phyloP scores from a whole-genome alignment of 345 rosid genomes.

The Pelargonium nanum region DNA sequence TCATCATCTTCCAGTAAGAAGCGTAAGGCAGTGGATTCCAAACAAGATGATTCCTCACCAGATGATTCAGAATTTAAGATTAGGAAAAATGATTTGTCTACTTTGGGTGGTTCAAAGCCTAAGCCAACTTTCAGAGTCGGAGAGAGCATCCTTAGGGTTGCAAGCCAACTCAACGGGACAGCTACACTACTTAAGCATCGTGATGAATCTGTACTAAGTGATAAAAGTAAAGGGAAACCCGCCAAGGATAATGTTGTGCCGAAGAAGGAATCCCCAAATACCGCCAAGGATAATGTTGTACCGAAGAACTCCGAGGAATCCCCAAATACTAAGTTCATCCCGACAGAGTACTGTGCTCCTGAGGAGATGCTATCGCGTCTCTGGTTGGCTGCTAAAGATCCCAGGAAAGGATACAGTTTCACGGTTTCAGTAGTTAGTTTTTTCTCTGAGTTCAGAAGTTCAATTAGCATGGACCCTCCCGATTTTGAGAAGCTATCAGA shows the following conservation, averaged over 20 bases:
- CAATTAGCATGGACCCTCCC: constrained; percentile 21
- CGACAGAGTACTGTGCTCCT: constrained; percentile 20
- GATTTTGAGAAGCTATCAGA: constrained; percentile 12
- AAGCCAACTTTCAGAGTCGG: constrained; percentile 32
- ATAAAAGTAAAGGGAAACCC: not conserved
- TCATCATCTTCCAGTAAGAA: constrained; percentile 26
- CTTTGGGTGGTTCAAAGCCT: constrained; percentile 11
- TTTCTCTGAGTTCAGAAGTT: constrained; percentile 34
- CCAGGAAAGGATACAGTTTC: constrained; percentile 18
- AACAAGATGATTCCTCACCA: constrained; percentile 15
- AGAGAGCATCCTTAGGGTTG: constrained; percentile 27
- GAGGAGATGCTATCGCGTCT: constrained; percentile 26
- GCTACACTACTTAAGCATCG: constrained; percentile 8
- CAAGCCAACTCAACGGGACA: constrained; percentile 19
- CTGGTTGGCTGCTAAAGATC: constrained; percentile 25
- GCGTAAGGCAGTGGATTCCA: constrained; percentile 26
- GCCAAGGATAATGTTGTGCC: not conserved
- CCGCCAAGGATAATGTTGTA: not conserved
- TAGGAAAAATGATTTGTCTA: constrained; percentile 15
- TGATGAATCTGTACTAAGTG: constrained; percentile 2
- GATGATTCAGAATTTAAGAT: constrained; percentile 19
- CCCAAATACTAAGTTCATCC: constrained; percentile 9
- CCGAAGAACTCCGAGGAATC: constrained; percentile 9
- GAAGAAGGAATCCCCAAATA: no score
- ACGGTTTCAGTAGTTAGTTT: constrained; percentile 18